phyloP scores from a whole-genome alignment of 1,284 basidiomycete species.

The Xerocomus amazonicus region DNA sequence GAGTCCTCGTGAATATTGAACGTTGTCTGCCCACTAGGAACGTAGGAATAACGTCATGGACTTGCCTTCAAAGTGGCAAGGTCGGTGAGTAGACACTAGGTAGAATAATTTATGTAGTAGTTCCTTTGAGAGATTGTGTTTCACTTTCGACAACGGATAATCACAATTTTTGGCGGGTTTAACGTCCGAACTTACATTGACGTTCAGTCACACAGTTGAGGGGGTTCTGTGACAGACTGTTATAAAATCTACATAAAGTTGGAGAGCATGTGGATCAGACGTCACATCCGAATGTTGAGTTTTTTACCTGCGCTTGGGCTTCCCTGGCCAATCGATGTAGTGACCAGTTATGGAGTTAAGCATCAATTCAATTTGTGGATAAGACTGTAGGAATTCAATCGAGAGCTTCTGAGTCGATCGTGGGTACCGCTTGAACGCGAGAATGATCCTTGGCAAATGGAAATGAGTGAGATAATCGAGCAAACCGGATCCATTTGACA shows the following conservation, averaged over 20 bases:
- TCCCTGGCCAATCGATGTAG: constrained; percentile 36
- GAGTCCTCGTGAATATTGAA: too few species aligned
- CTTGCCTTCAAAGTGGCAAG: too few species aligned
- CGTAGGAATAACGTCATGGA: too few species aligned
- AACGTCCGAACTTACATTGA: too few species aligned
- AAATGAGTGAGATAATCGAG: constrained; percentile 3
- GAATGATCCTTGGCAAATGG: not conserved
- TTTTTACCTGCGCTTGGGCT: constrained; percentile 49
- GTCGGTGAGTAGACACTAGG: too few species aligned
- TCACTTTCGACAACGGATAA: too few species aligned
- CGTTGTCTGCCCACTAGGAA: too few species aligned
- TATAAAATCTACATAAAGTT: constrained; percentile 58
- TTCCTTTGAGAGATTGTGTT: too few species aligned
- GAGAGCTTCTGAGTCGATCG: constrained; percentile 8
- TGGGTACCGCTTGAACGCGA: constrained; percentile 2
- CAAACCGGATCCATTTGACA: constrained; percentile 7
- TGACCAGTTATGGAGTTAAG: constrained; percentile 46
- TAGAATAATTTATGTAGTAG: too few species aligned
- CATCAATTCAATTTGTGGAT: constrained; percentile 44
- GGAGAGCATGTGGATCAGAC: constrained; percentile 40
- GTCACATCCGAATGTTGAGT: constrained; percentile 41
- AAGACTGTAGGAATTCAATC: constrained; percentile 45
- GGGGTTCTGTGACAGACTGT: constrained; percentile 47
- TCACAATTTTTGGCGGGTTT: too few species aligned
- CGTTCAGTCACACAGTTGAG: too few species aligned